phyloP scores from a whole-genome alignment of 331 rosid genomes.

The Stylosanthes scabra region DNA sequence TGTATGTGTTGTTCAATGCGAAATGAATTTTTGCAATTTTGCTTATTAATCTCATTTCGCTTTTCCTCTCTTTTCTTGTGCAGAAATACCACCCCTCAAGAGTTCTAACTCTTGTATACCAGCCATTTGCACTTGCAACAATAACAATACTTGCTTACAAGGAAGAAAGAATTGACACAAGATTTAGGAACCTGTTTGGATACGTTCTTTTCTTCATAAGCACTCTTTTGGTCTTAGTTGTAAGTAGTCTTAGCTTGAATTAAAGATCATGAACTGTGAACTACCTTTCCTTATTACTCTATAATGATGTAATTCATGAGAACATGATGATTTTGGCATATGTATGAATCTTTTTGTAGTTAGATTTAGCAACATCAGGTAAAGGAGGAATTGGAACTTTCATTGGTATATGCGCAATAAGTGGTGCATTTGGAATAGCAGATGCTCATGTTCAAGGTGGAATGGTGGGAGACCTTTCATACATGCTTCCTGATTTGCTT shows the following conservation, averaged over 20 bases:
- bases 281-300: constrained; percentile 8
- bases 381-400: constrained; percentile 87
- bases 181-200: constrained; percentile 71
- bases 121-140: constrained; percentile 84
- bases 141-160: constrained; percentile 45
- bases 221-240: constrained; percentile 62
- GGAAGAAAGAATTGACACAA: constrained; percentile 58
- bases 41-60: neutral
- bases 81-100: constrained; percentile 85
- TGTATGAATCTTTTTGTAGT: constrained; percentile 45
- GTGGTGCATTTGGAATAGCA: constrained; percentile 85
- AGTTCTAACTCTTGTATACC: constrained; percentile 84
- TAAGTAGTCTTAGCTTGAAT: constrained; percentile 37
- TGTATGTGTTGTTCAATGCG: neutral
- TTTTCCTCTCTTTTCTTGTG: constrained; percentile 16
- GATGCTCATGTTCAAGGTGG: constrained; percentile 93
- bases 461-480: constrained; percentile 92
- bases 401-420: constrained; percentile 69
- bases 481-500: constrained; percentile 74
- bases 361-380: constrained; percentile 91
- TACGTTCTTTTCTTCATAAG: constrained; percentile 66
- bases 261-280: neutral
- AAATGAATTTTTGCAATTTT: too few relatives aligned
- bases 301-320: neutral
- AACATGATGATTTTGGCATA: neutral